Evolutionary conservation across 129 eudicot species (phyloP).

Genomic region (Ambrosia trifida): DNA sequence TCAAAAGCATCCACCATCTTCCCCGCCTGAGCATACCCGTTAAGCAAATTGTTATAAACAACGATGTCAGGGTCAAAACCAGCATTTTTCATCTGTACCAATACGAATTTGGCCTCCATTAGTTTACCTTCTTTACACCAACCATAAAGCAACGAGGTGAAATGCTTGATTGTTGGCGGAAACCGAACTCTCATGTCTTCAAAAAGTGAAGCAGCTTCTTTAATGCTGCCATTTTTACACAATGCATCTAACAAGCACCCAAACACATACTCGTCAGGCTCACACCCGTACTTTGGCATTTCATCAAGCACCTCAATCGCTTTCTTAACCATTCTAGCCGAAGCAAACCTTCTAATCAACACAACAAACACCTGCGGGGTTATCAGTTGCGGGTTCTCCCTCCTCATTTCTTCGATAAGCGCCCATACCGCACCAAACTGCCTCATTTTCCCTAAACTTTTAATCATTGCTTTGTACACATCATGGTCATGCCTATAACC

Average conservation of each 20-base stretch:
- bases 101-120: conserved; percentile 60
- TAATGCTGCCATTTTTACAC: conserved; percentile 76
- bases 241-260: conserved; percentile 88
- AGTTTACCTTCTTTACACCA: conserved; percentile 82
- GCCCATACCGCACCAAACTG: conserved; percentile 93
- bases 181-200: conserved; percentile 74
- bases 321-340: conserved; percentile 81
- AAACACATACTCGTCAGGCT: conserved; percentile 83
- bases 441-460: conserved; percentile 77
- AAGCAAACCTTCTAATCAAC: conserved; percentile 79
- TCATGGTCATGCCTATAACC: conserved; percentile 71
- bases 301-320: conserved; percentile 86
- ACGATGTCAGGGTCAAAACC: conserved; percentile 78
- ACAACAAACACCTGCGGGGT: conserved; percentile 71
- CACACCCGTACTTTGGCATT: conserved; percentile 87
- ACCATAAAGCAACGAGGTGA: conserved; percentile 70
- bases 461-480: conserved; percentile 70
- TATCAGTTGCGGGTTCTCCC: conserved; percentile 63
- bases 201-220: conserved; percentile 79
- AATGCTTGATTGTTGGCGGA: conserved; percentile 67
- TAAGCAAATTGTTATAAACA: conserved; percentile 71
- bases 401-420: conserved; percentile 83
- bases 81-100: conserved; percentile 64
- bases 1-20: conserved; percentile 80
- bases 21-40: conserved; percentile 64